Percentiles rank a stretch among this genome's conserved stretches.
phyloP scores from a whole-genome alignment of 306 rosid species.

The Trifolium subterraneum region DNA sequence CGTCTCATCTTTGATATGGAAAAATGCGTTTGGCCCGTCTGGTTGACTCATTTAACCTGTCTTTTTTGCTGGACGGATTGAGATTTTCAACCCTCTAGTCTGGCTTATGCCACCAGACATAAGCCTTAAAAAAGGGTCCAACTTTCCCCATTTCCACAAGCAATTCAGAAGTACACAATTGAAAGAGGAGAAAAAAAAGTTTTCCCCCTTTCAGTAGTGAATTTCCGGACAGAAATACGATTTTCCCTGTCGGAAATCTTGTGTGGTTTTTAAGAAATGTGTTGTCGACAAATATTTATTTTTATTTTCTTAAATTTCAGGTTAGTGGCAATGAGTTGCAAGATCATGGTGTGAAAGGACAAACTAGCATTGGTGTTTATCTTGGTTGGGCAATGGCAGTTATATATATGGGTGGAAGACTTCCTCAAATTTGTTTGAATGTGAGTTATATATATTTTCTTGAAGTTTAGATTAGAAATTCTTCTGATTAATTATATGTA shows the following conservation, averaged over 20 bases:
- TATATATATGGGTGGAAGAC: conserved; percentile 80
- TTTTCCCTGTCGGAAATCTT: too few species aligned
- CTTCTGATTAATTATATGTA: neutral
- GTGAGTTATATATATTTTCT: conserved; percentile 54
- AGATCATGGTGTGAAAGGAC: conserved; percentile 34
- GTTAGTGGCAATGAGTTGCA: conserved; percentile 44
- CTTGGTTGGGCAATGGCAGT: conserved; percentile 92
- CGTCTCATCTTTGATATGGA: neutral
- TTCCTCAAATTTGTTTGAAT: conserved; percentile 81
- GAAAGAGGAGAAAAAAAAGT: too few species aligned
- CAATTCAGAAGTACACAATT: neutral
- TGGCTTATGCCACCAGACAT: too few species aligned
- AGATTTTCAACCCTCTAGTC: neutral
- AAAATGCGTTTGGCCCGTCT: neutral
- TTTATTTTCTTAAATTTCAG: conserved; percentile 44
- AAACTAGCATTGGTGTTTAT: conserved; percentile 53
- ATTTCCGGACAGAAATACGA: too few species aligned
- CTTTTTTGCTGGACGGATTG: neutral
- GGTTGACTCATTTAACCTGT: neutral
- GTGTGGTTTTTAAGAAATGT: too few species aligned
- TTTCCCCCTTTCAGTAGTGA: too few species aligned
- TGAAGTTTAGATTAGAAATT: conserved; percentile 15
- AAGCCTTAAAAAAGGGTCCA: too few species aligned
- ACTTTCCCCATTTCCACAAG: too few species aligned
- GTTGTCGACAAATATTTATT: too few species aligned